Evolutionary conservation across 371 early-diverging fungal genomes (phyloP).

Genomic region (Zychaea mexicana): DNA sequence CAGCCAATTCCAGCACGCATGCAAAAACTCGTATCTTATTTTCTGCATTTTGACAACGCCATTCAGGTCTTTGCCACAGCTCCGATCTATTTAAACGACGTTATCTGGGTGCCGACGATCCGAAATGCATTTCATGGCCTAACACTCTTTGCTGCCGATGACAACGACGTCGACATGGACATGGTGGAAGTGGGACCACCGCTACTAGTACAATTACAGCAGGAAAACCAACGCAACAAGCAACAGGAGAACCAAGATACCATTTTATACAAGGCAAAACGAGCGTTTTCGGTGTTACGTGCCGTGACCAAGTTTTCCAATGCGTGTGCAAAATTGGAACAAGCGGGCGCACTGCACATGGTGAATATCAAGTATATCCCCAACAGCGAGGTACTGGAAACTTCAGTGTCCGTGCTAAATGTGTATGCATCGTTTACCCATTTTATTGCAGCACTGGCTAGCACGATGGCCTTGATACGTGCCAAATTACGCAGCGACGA

Average conservation of each 20-base stretch:
- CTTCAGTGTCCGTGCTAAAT: background rate
- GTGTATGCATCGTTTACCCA: slow-evolving; percentile 26
- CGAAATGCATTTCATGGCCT: slow-evolving; percentile 25
- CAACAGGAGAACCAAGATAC: background rate
- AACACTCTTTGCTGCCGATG: background rate
- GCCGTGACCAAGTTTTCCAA: slow-evolving; percentile 15
- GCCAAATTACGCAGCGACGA: slow-evolving; percentile 24
- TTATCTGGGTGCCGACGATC: slow-evolving; percentile 32
- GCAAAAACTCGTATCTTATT: slow-evolving; percentile 20
- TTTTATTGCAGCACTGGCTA: slow-evolving; percentile 28
- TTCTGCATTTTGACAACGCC: slow-evolving; percentile 29
- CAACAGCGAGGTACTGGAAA: background rate
- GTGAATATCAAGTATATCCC: slow-evolving; percentile 8
- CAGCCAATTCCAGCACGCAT: slow-evolving; percentile 16
- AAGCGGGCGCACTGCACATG: slow-evolving; percentile 24
- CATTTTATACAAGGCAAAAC: slow-evolving; percentile 24
- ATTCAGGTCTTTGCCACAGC: slow-evolving; percentile 25
- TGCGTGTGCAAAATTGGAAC: slow-evolving; percentile 28
- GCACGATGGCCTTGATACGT: slow-evolving; percentile 30
- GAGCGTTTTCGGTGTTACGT: slow-evolving; percentile 25
- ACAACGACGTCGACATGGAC: background rate
- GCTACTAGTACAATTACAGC: background rate
- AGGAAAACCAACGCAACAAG: background rate
- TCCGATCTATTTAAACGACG: slow-evolving; percentile 16
- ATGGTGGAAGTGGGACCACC: background rate